Conservation (phyloP, 306 rosid species). For the Sicyos baderoa region DNA sequence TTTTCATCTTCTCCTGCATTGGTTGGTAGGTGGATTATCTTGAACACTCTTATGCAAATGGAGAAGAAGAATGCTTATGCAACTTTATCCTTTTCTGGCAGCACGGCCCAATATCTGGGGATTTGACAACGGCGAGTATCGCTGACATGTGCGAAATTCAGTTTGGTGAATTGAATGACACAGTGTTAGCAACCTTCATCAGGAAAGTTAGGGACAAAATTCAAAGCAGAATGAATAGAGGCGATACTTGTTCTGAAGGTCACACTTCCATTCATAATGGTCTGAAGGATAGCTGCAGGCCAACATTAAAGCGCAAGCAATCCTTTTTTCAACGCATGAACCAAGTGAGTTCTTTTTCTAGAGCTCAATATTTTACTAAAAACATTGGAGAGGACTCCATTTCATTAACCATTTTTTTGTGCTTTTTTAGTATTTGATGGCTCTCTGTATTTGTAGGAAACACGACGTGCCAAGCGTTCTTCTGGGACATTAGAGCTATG, state of each 20-base stretch:
- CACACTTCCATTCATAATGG: too few species aligned
- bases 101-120: constrained; percentile 51
- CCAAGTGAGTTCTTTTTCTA: constrained; percentile 1
- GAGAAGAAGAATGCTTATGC: constrained; percentile 52
- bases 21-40: constrained; percentile 42
- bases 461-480: constrained; percentile 21
- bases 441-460: constrained; percentile 32
- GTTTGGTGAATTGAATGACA: constrained; percentile 25
- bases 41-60: constrained; percentile 34
- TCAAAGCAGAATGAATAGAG: constrained; percentile 14
- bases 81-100: constrained; percentile 43
- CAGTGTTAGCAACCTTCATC: constrained; percentile 43
- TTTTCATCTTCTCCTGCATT: constrained; percentile 16
- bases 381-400: background rate
- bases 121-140: constrained; percentile 21
- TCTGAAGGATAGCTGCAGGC: constrained; percentile 3
- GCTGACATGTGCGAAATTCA: constrained; percentile 44
- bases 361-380: background rate
- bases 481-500: background rate
- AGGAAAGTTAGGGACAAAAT: constrained; percentile 29
- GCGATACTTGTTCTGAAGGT: constrained; percentile 9
- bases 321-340: constrained; percentile 25
- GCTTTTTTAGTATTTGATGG: background rate
- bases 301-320: constrained; percentile 15
- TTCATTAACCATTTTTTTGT: background rate